Base-by-base conservation (phyloP, 192 early-diverging fungal genomes). In the Linnemannia schmuckeri region DNA sequence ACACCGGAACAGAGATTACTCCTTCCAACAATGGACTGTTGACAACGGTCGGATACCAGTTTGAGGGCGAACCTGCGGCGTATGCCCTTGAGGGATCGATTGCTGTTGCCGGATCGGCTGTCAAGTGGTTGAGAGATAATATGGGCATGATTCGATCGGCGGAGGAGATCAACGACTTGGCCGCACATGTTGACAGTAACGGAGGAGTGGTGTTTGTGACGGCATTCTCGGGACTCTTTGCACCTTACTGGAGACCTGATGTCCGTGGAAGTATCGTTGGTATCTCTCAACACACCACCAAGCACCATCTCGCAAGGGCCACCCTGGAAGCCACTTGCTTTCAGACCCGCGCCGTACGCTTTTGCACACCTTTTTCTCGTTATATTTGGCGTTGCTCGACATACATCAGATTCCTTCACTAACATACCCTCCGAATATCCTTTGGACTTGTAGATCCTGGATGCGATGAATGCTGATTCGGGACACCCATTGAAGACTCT, bases 161-260 rank as follows among this genome's bases (percentile, higher is more conserved):
- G 4, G 61, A 85, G 37, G 97, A 99, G 73, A 93, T 99, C 70
- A 94, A 93, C 77, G 79, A 75, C 15, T 88, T 97, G n/a, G 95
- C 97, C 33, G 87, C 90, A 20, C 72, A 79, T 13, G 95, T 96
- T 20, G 77, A 91, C 27, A 93, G 97, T 78, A 97, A 94, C 24
- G 96, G 95, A 52, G 97, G 95, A 55, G 96, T 99, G 49, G 97
- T 97, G 86, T 99, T 99, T 94, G 97, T 99, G 46, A 96, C 97
- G 0, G 97, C 97, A 0, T 98, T 99, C 85, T 94, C 93, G 54
- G 97, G 97, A 0, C 92, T 99, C 27, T 98, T 96, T 92, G 97
- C 97, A 18, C 97, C 97, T 5, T 96, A 99, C 89, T 99, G 97
- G 97, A 89, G 96, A 46, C 93, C 95, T 61, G 97, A 98, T 89